phyloP scores from a whole-genome alignment of 2,329 filamentous ascomycete species.

The Dactylellina parvicollis region DNA sequence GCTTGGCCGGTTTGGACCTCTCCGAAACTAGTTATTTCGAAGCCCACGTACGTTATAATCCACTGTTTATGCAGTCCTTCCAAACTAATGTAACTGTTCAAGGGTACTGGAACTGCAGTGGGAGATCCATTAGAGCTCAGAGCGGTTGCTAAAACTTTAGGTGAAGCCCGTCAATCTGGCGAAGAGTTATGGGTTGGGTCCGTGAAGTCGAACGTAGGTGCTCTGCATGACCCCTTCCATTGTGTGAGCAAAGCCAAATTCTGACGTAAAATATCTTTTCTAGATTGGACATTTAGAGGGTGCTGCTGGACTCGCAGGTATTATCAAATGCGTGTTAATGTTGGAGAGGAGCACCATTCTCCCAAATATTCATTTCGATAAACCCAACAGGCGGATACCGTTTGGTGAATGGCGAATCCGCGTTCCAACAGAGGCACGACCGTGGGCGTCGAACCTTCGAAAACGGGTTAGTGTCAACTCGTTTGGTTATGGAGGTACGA shows the following conservation, averaged over 20 bases:
- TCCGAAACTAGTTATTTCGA: slow-evolving; percentile 63
- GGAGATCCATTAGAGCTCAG: slow-evolving; percentile 57
- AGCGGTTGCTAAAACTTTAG: slow-evolving; percentile 7
- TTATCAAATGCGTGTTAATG: no score
- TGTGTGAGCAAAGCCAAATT: no score
- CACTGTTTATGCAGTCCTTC: no score
- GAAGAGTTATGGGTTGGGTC: slow-evolving; percentile 66
- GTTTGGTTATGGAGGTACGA: slow-evolving; percentile 58
- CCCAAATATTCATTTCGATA: no score
- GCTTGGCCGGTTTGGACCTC: slow-evolving; percentile 59
- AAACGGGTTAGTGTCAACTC: slow-evolving; percentile 55
- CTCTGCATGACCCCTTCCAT: no score
- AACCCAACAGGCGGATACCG: no score
- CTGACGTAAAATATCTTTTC: no score
- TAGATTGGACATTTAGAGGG: slow-evolving; percentile 67
- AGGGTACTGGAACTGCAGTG: slow-evolving; percentile 67
- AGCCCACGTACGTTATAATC: no score
- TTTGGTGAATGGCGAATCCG: slow-evolving; percentile 60
- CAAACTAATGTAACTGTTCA: no score
- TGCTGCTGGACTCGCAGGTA: background rate
- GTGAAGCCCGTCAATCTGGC: slow-evolving; percentile 54
- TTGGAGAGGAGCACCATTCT: no score
- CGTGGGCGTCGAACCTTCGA: background rate
- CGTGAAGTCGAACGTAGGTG: slow-evolving; percentile 68
- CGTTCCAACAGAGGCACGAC: no score